Conservation (phyloP, 2,329 filamentous ascomycete species). For the Neonectria sp. region DNA sequence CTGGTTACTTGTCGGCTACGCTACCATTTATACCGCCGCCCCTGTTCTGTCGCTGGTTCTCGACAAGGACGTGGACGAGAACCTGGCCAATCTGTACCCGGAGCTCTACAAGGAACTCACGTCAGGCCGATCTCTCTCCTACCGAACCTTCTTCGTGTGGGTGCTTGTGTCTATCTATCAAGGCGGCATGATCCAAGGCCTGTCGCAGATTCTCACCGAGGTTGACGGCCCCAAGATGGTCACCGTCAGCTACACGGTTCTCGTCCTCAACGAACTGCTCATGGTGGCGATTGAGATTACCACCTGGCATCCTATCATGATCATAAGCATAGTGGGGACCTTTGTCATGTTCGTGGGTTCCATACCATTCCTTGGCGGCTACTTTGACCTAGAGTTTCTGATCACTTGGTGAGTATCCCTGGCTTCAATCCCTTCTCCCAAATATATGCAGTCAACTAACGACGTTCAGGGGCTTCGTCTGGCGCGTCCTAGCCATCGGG, state of each 20-base stretch:
- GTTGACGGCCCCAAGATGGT: conserved; percentile 85
- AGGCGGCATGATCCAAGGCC: conserved; percentile 94
- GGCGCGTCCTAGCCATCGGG: conserved; percentile 86
- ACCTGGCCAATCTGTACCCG: conserved; percentile 93
- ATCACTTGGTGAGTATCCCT: conserved; percentile 71
- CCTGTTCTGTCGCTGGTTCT: conserved; percentile 95
- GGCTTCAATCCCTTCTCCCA: neutral
- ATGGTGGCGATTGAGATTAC: conserved; percentile 98
- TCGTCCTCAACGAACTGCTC: conserved; percentile 93
- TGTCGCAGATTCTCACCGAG: conserved; percentile 89
- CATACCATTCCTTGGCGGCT: conserved; percentile 88
- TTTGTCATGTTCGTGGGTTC: conserved; percentile 84
- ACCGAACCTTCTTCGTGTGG: conserved; percentile 97
- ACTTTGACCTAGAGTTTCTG: conserved; percentile 89
- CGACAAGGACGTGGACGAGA: conserved; percentile 95
- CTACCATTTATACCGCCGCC: conserved; percentile 93
- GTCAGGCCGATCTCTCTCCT: conserved; percentile 86
- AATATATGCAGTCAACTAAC: conserved; percentile 34
- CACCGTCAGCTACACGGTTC: conserved; percentile 89
- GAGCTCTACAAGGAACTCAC: conserved; percentile 99
- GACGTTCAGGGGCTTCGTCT: conserved; percentile 80
- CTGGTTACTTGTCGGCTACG: conserved; percentile 97
- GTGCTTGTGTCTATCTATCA: conserved; percentile 96
- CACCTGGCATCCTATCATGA: conserved; percentile 97
- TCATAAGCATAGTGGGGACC: conserved; percentile 86